Evolutionary conservation across 208 protist species (phyloP).

Genomic region (Leishmania turanica): DNA sequence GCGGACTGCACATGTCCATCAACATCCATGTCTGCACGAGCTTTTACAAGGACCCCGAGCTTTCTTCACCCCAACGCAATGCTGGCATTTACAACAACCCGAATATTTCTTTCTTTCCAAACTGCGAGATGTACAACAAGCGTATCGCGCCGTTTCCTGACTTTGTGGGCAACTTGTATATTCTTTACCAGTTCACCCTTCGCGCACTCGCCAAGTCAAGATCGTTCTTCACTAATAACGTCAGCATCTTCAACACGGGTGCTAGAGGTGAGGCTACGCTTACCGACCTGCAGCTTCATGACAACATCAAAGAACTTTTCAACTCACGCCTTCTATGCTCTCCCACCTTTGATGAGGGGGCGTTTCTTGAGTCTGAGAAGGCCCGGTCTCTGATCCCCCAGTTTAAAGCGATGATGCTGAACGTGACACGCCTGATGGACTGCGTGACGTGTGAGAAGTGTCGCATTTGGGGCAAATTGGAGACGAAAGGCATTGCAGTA

Average conservation of each 20-base stretch:
- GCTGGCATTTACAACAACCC: constrained; percentile 72
- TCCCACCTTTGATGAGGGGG: constrained; percentile 83
- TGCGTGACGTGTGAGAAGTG: constrained; percentile 95
- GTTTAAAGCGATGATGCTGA: constrained; percentile 81
- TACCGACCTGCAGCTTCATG: constrained; percentile 57
- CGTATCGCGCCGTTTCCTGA: constrained; percentile 57
- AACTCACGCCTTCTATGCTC: constrained; percentile 57
- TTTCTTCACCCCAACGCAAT: constrained; percentile 54
- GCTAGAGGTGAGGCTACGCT: constrained; percentile 33
- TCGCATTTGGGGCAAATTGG: constrained; percentile 90
- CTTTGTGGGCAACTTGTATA: constrained; percentile 86
- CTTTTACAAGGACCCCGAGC: constrained; percentile 74
- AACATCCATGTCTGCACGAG: constrained; percentile 85
- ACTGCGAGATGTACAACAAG: constrained; percentile 81
- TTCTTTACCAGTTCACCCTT: constrained; percentile 88
- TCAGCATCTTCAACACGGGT: constrained; percentile 63
- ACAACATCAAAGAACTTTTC: constrained; percentile 61
- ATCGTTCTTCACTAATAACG: constrained; percentile 46
- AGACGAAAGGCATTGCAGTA: constrained; percentile 83
- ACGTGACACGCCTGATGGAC: constrained; percentile 90
- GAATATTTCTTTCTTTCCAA: constrained; percentile 85
- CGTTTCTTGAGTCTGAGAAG: constrained; percentile 70
- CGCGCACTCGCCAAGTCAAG: constrained; percentile 83
- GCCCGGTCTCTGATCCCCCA: constrained; percentile 54
- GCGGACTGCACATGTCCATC: constrained; percentile 91